Evolutionary conservation across 2,329 filamentous ascomycete species (phyloP).

Genomic region (Colletotrichum theobromicola): DNA sequence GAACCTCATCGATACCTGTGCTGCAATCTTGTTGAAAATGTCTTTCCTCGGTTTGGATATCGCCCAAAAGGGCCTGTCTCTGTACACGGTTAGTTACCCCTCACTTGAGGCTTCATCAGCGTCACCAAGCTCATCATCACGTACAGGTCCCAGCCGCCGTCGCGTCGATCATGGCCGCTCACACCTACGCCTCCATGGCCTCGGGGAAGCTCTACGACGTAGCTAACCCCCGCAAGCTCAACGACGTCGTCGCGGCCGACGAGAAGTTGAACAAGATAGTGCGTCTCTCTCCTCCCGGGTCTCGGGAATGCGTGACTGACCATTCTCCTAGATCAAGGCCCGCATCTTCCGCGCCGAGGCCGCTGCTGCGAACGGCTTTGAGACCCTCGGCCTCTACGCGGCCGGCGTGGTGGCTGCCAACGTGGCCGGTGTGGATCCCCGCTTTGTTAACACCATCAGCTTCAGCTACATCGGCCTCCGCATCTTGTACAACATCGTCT

Average conservation of each 20-base stretch:
- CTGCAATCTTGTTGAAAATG: not conserved
- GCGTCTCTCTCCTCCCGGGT: not conserved
- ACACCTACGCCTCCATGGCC: slow-evolving; percentile 33
- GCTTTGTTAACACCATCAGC: slow-evolving; percentile 44
- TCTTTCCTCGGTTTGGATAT: slow-evolving; percentile 36
- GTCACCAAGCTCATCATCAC: not conserved
- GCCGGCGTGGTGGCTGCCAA: slow-evolving; percentile 51
- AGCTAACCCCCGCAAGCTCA: slow-evolving; percentile 41
- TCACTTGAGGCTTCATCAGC: not conserved
- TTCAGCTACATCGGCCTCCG: slow-evolving; percentile 45
- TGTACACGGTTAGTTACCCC: slow-evolving; percentile 31
- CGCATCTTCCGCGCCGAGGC: slow-evolving; percentile 58
- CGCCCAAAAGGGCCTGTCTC: slow-evolving; percentile 38
- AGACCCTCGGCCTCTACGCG: slow-evolving; percentile 49
- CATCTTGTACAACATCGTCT: slow-evolving; percentile 44
- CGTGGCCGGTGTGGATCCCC: slow-evolving; percentile 40
- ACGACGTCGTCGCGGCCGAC: slow-evolving; percentile 34
- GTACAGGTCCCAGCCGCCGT: slow-evolving; percentile 49
- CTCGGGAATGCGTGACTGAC: not conserved
- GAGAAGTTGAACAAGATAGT: slow-evolving; percentile 34
- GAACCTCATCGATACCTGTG: not conserved
- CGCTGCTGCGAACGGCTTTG: slow-evolving; percentile 47
- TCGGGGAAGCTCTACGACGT: slow-evolving; percentile 41
- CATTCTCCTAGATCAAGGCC: slow-evolving; percentile 51
- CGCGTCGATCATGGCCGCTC: slow-evolving; percentile 37